phyloP scores from a whole-genome alignment of 176 grass and related monocot species.

The Oryza meyeriana region DNA sequence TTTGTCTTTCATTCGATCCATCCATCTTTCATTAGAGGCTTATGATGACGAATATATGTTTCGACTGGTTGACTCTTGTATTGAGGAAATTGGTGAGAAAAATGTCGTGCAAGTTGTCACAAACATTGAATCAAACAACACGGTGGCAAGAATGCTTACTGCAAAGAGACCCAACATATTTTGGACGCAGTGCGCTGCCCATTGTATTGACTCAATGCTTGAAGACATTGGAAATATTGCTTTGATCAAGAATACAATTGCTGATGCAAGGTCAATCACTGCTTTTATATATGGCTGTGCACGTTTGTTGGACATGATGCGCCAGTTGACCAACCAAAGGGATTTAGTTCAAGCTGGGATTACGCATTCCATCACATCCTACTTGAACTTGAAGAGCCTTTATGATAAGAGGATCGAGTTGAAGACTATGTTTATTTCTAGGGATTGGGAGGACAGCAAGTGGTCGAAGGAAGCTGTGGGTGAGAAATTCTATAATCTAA shows the following conservation, averaged over 20 bases:
- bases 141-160: not conserved
- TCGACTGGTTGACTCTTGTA: constrained; percentile 19
- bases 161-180: constrained; percentile 16
- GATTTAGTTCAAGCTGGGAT: constrained; percentile 23
- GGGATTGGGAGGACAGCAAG: constrained; percentile 27
- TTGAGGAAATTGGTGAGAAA: constrained; percentile 26
- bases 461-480: constrained; percentile 15
- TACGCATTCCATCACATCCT: constrained; percentile 7
- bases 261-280: constrained; percentile 15
- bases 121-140: not conserved
- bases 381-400: constrained; percentile 21
- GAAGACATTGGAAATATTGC: constrained; percentile 16
- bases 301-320: not conserved
- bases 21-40: not conserved
- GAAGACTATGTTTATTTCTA: constrained; percentile 36
- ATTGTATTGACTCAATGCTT: not conserved
- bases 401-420: constrained; percentile 22
- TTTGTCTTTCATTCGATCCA: constrained; percentile 7
- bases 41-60: not conserved
- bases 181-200: constrained; percentile 4
- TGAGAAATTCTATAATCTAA: constrained; percentile 27
- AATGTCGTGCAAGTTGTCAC: constrained; percentile 10
- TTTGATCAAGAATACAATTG: constrained; percentile 17
- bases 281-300: constrained; percentile 14
- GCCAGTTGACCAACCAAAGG: not conserved